Evolutionary conservation across 2,329 filamentous ascomycete genomes (phyloP).

Genomic region (Albifimbria verrucaria): DNA sequence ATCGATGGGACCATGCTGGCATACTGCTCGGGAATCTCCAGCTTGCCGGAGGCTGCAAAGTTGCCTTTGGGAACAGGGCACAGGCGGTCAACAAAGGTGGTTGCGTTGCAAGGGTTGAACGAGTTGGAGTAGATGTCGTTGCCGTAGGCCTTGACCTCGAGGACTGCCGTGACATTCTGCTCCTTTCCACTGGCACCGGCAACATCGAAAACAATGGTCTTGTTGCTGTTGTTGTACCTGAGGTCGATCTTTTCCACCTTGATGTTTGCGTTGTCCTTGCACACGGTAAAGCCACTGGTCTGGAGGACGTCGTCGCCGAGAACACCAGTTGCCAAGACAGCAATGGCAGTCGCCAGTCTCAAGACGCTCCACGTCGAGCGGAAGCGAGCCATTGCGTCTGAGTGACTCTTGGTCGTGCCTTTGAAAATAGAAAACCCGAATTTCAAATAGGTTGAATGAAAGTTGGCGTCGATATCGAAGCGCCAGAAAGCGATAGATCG

Average conservation of each 20-base stretch:
- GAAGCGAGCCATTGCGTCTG: constrained; percentile 29
- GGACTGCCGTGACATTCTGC: constrained; percentile 75
- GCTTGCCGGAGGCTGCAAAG: constrained; percentile 70
- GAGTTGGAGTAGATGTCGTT: constrained; percentile 71
- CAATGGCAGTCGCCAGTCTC: constrained; percentile 29
- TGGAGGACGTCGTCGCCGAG: constrained; percentile 69
- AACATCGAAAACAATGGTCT: constrained; percentile 76
- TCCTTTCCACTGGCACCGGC: constrained; percentile 68
- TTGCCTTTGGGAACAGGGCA: constrained; percentile 79
- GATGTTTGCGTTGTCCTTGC: constrained; percentile 53
- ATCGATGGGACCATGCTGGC: constrained; percentile 78
- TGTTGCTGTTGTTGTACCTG: constrained; percentile 71
- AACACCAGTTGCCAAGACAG: constrained; percentile 41
- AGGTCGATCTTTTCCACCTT: constrained; percentile 73
- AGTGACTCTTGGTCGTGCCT: not conserved
- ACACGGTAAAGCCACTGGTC: constrained; percentile 78
- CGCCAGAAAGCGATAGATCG: too few relatives aligned
- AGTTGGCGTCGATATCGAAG: too few relatives aligned
- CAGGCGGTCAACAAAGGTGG: constrained; percentile 66
- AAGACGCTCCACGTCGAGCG: constrained; percentile 25
- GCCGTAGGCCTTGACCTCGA: constrained; percentile 83
- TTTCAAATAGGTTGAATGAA: too few relatives aligned
- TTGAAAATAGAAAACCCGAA: too few relatives aligned
- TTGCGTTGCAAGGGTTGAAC: constrained; percentile 77
- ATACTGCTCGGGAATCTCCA: constrained; percentile 68